Base-by-base conservation (phyloP, 768 basidiomycete species). In the Suillus paluster region DNA sequence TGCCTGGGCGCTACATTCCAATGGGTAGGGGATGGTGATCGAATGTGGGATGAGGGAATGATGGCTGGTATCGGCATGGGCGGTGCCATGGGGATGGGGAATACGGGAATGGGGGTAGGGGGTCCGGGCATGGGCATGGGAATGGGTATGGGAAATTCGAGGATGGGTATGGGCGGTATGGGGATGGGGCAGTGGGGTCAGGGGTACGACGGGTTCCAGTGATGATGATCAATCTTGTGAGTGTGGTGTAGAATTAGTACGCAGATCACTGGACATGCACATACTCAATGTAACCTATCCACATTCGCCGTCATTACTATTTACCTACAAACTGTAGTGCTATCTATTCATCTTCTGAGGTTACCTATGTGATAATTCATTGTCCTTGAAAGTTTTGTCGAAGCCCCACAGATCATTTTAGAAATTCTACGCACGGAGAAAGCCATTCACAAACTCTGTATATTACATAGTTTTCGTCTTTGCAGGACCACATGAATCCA, bases 31-130 rank as follows among this genome's bases (percentile, higher is more conserved):
- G 76, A 76, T 75, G 78, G 77, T 19, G 75, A 72, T 10, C 76
- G 75, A 0, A 75, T 78, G 73, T 72, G 73, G 27, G 76, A 78
- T 5, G 80, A 79, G 10, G 84, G 84, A 69, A 78, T 80, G 69
- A 81, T 78, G 67, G 76, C 72, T 38, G 66, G 67, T 42, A 78
- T 76, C 67, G 74, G 70, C 0, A 76, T 75, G 71, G 62, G 63
- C 4, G 63, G 55, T n/a, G 61, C 61, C 41, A 59, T 46, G 38
- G 59, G 59, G 0, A 71, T 72, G 71, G 69, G 68, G 4, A 62
- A 61, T 33, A 62, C 73, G 64, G 60, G 60, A 7, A 64, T 39
- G 68, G 58, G 63, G 39, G 54, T 55, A 25, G 54, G 54, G 23
- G 38, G 54, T 38, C 59, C 36, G 6, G 78, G 77, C 9, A 81